phyloP scores from a whole-genome alignment of 164 flowering plant species.

The Magnolia kwangsiensis region DNA sequence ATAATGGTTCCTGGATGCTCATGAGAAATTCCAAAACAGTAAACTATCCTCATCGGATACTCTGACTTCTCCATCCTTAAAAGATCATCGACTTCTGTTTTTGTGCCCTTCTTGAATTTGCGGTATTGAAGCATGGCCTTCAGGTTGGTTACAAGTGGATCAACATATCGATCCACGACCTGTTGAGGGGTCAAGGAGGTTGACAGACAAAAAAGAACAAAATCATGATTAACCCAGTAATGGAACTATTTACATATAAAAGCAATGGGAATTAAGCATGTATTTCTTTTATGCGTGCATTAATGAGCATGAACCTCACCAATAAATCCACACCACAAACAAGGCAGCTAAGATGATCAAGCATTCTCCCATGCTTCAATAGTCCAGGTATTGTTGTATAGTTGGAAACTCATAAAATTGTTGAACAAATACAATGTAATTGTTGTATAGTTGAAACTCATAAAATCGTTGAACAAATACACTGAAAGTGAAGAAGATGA shows the following conservation, averaged over 20 bases:
- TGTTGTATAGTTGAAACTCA: too few species aligned
- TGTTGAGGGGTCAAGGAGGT: constrained; percentile 19
- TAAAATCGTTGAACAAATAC: too few species aligned
- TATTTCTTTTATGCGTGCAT: neutral
- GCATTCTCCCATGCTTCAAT: neutral
- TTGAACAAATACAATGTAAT: too few species aligned
- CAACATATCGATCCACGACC: constrained; percentile 98
- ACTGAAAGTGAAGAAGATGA: too few species aligned
- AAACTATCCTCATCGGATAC: constrained; percentile 80
- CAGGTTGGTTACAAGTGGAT: constrained; percentile 77
- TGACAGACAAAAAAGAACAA: neutral
- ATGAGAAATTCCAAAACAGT: constrained; percentile 87
- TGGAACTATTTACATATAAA: neutral
- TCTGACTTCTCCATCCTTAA: constrained; percentile 72
- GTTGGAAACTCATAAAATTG: too few species aligned
- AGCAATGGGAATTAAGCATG: neutral
- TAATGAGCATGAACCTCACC: neutral
- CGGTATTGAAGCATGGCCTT: constrained; percentile 87
- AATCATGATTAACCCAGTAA: neutral
- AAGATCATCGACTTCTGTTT: constrained; percentile 87
- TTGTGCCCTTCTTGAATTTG: constrained; percentile 74
- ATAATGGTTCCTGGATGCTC: constrained; percentile 96
- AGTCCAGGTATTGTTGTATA: neutral
- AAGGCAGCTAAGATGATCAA: neutral
- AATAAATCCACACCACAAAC: too few species aligned